Conservation (phyloP, 192 early-diverging fungal species). For the Backusella tarrabulga region DNA sequence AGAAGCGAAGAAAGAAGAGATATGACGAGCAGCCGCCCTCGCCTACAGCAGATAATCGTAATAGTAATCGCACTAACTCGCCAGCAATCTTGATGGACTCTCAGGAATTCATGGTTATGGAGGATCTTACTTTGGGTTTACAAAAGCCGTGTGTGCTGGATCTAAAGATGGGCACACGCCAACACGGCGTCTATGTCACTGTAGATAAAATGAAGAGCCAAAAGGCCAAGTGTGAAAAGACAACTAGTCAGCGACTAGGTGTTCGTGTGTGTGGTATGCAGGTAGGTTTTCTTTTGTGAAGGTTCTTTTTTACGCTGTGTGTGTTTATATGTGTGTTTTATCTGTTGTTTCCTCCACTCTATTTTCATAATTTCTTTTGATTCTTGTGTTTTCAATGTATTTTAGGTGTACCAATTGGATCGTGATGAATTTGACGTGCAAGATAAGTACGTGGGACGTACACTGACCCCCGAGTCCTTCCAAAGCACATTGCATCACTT, state of each 20-base stretch:
- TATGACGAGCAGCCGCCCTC: neutral
- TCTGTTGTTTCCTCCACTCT: neutral
- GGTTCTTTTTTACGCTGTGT: neutral
- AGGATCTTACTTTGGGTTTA: slow-evolving; percentile 89
- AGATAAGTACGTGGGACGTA: slow-evolving; percentile 93
- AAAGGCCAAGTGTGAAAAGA: slow-evolving; percentile 86
- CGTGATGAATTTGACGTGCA: slow-evolving; percentile 25
- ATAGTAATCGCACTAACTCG: neutral
- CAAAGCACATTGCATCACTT: slow-evolving; percentile 76
- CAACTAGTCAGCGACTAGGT: slow-evolving; percentile 88
- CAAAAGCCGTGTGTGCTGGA: slow-evolving; percentile 92
- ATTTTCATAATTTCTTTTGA: neutral
- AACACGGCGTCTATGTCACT: slow-evolving; percentile 88
- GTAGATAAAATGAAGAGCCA: slow-evolving; percentile 82
- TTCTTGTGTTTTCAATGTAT: neutral
- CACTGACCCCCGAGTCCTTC: slow-evolving; percentile 78
- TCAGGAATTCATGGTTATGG: slow-evolving; percentile 86
- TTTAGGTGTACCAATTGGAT: neutral
- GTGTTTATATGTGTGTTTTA: neutral
- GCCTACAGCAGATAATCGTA: neutral
- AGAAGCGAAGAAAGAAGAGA: neutral
- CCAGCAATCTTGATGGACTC: neutral
- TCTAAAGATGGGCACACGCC: slow-evolving; percentile 97
- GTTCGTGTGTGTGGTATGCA: slow-evolving; percentile 98
- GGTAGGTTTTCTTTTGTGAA: slow-evolving; percentile 41